Evolutionary conservation across 169 alveolate species (phyloP).

Genomic region (Miamiensis avidus): DNA sequence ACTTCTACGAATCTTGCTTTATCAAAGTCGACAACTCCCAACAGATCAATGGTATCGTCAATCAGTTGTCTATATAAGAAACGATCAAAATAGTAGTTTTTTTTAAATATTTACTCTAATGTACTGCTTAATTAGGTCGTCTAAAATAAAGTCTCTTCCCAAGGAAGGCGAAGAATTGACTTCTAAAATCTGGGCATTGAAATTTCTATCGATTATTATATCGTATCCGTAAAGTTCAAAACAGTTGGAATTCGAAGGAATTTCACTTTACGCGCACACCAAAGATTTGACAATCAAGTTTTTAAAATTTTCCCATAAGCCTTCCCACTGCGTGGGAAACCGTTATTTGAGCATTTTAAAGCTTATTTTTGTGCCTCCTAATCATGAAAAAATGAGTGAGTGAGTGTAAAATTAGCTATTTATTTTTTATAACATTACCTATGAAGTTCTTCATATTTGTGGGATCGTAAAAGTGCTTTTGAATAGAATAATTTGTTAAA

Average conservation of each 20-base stretch:
- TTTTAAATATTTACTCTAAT: too few species aligned
- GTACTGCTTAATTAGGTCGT: conserved; percentile 81
- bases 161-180: conserved; percentile 85
- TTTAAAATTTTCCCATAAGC: conserved; percentile 66
- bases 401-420: too few species aligned
- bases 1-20: conserved; percentile 72
- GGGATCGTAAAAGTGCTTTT: conserved; percentile 53
- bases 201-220: conserved; percentile 74
- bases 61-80: conserved; percentile 36
- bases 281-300: conserved; percentile 75
- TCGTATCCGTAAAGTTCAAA: conserved; percentile 90
- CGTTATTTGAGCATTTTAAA: conserved; percentile 61
- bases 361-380: conserved; percentile 85
- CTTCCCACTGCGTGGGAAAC: conserved; percentile 56
- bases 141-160: conserved; percentile 81
- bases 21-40: conserved; percentile 80
- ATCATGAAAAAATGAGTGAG: too few species aligned
- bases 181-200: conserved; percentile 82
- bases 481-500: conserved; percentile 74
- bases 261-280: conserved; percentile 68
- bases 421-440: too few species aligned
- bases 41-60: conserved; percentile 82
- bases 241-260: conserved; percentile 77
- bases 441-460: conserved; percentile 35
- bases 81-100: too few species aligned